These are phyloP conservation scores for Heliosperma pusillum DNA, from an alignment of 148 eudicot species.

Conservation along the genomic window DNA sequence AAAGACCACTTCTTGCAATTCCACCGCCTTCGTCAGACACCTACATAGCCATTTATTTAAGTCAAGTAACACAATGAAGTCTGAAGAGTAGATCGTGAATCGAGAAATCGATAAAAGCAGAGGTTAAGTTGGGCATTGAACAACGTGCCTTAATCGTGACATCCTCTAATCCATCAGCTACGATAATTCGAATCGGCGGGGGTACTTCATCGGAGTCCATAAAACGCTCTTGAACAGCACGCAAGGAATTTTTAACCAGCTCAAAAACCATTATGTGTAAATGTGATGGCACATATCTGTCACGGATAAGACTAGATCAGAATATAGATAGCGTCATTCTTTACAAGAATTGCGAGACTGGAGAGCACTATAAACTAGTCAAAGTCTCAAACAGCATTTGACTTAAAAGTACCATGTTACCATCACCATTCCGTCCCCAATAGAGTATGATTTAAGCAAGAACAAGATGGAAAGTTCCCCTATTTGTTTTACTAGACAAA, in stretches of 20 bases:
- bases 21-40: conserved; percentile 99
- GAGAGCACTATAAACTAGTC: no score
- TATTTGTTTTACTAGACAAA: no score
- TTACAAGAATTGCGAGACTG: no score
- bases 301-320: neutral
- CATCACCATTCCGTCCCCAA: no score
- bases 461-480: no score
- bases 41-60: conserved; percentile 32
- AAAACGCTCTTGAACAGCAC: conserved; percentile 91
- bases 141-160: conserved; percentile 83
- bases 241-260: conserved; percentile 91
- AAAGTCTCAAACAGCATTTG: no score
- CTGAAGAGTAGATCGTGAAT: neutral
- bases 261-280: conserved; percentile 97
- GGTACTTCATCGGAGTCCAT: conserved; percentile 83
- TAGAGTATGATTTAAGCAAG: no score
- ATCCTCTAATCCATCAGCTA: conserved; percentile 94
- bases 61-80: neutral
- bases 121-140: neutral
- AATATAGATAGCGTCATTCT: neutral
- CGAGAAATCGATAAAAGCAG: neutral
- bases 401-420: no score
- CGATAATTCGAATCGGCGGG: conserved; percentile 84
- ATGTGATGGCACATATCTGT: conserved; percentile 91
- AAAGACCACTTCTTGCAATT: conserved; percentile 91